Conservation (phyloP, 1,139 yeast species). For the Zygosaccharomyces sapae region DNA sequence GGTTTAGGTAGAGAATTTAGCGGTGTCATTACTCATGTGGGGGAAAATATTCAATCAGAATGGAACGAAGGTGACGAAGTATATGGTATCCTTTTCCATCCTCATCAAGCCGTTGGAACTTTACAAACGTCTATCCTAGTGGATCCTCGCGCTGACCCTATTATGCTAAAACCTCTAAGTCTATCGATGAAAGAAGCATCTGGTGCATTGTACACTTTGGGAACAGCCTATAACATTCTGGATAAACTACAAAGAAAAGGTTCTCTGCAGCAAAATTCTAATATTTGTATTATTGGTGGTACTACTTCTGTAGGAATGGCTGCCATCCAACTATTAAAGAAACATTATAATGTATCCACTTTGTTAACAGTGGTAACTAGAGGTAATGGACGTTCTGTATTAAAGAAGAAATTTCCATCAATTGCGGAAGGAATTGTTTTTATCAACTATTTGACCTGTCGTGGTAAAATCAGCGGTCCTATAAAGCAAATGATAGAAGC, state of each 20-base stretch:
- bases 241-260: slow-evolving; percentile 32
- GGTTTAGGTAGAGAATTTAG: slow-evolving; percentile 69
- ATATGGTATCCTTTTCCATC: slow-evolving; percentile 50
- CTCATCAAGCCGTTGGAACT: slow-evolving; percentile 47
- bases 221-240: slow-evolving; percentile 51
- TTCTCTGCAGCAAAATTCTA: slow-evolving; percentile 30
- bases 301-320: slow-evolving; percentile 68
- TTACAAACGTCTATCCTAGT: slow-evolving; percentile 48
- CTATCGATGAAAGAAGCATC: slow-evolving; percentile 54
- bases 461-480: slow-evolving; percentile 32
- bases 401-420: slow-evolving; percentile 29
- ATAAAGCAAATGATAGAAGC: slow-evolving; percentile 30
- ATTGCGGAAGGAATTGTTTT: slow-evolving; percentile 31
- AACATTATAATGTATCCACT: slow-evolving; percentile 41
- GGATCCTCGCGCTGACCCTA: slow-evolving; percentile 41
- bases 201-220: slow-evolving; percentile 50
- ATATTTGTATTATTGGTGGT: slow-evolving; percentile 64
- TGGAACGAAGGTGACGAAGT: slow-evolving; percentile 61
- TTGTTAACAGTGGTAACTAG: slow-evolving; percentile 46
- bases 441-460: slow-evolving; percentile 31
- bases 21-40: slow-evolving; percentile 61
- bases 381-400: slow-evolving; percentile 35
- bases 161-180: slow-evolving; percentile 46
- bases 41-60: slow-evolving; percentile 40
- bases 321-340: slow-evolving; percentile 54